Conservation (phyloP, 2,329 filamentous ascomycete genomes). For the Trichoderma citrinoviride region DNA sequence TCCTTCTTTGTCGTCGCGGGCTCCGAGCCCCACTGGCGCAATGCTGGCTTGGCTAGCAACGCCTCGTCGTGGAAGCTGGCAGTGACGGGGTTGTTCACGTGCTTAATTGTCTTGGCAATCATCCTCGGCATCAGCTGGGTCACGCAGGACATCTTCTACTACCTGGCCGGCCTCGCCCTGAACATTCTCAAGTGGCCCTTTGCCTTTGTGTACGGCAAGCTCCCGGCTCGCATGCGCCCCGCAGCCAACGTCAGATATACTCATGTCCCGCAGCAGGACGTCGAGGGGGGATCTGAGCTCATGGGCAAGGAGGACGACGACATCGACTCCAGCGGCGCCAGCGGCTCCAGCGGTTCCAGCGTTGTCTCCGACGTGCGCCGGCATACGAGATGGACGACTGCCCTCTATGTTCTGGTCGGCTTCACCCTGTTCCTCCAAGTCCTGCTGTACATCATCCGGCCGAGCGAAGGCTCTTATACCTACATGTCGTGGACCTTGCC, state of each 20-base stretch:
- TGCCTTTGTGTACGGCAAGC: constrained; percentile 17
- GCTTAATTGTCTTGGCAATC: constrained; percentile 24
- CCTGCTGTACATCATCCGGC: constrained; percentile 27
- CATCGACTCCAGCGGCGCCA: neutral
- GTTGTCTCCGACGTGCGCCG: constrained; percentile 9
- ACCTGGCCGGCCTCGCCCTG: constrained; percentile 23
- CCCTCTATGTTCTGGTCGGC: constrained; percentile 21
- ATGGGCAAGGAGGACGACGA: constrained; percentile 23
- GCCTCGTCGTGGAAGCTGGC: constrained; percentile 32
- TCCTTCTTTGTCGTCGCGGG: constrained; percentile 31
- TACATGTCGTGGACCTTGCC: constrained; percentile 38
- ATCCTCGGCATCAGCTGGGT: constrained; percentile 29
- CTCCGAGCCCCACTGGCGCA: constrained; percentile 36
- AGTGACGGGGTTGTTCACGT: constrained; percentile 32
- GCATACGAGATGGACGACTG: constrained; percentile 2
- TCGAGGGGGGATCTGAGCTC: constrained; percentile 23
- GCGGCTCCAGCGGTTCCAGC: neutral
- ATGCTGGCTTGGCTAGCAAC: constrained; percentile 34
- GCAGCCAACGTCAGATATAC: constrained; percentile 21
- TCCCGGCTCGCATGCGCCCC: constrained; percentile 4
- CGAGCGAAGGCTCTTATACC: constrained; percentile 31
- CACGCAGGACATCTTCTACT: constrained; percentile 29
- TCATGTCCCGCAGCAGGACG: constrained; percentile 31
- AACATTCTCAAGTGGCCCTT: constrained; percentile 31
- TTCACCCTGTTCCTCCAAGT: constrained; percentile 27